Evolutionary conservation across 202 grass and related monocot species (phyloP), one percentile per base, ranked within the genome.

Genomic region (Panicum hallii): DNA sequence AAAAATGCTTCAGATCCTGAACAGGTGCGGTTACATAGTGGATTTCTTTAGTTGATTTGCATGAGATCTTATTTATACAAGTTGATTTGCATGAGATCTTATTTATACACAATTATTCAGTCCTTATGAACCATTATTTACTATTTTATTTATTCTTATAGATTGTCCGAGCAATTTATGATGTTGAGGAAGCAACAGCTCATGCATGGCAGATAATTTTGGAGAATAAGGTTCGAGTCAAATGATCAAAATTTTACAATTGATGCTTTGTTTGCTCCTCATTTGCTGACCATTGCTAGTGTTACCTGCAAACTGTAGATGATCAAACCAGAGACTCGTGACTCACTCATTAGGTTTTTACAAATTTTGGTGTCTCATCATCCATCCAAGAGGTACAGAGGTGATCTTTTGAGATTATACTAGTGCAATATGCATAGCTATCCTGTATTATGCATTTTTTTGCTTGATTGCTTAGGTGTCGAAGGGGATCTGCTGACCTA

Each of bases 301-400:
- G 16, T 66, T 83, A 67, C 77, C 32, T 48, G 61, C 63, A 68
- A 73, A 88, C 70, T 94, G 56, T 82, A 99, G 97, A 99, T 91
- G 96, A 91, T 99, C 64, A 94, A 92, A 86, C 55, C 82, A 83
- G 88, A 90, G 69, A 95, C 88, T 53, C 97, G 88, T 61, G 86
- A 89, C 60, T 65, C 93, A 23, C 93, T 99, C 57, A 61, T 99
- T 85, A 95, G 88, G 80, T 96, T 99, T 82, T 88, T 94, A 63
- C 97, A 99, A 87, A 94, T 94, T 94, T 92, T 94, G 79, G 93
- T 90, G 66, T 77, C 88, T 78, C 97, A 94, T 88, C 97, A 99
- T 94, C 97, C 97, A 75, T 99, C 97, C 56, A 99, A 92, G 93
- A 96, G 90, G 97, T 99, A 86, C 55, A 61, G 26, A 22, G 9